Conservation (phyloP, 495 filamentous ascomycete genomes). For the Neurospora sp. region DNA sequence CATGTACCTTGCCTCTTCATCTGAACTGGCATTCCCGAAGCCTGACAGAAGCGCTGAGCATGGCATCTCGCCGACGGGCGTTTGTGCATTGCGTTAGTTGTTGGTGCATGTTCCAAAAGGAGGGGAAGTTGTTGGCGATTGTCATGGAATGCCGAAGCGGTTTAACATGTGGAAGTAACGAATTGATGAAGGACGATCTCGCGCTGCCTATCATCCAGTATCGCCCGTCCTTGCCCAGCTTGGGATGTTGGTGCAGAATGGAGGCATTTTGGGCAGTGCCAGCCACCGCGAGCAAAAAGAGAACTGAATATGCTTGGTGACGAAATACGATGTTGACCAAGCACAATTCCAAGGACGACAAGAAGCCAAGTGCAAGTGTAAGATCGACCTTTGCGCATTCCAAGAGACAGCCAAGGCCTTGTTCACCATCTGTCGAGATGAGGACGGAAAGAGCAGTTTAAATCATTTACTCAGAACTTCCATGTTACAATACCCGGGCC, state of each 20-base stretch:
- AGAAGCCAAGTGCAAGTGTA: background rate
- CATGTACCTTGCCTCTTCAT: background rate
- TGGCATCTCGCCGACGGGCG: background rate
- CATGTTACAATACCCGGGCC: background rate
- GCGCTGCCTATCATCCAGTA: background rate
- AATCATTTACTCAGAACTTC: background rate
- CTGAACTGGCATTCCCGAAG: background rate
- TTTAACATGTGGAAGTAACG: background rate
- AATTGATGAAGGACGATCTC: background rate
- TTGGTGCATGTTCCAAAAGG: no score
- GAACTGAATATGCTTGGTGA: background rate
- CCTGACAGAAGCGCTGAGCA: background rate
- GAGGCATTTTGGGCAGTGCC: background rate
- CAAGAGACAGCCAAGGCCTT: background rate
- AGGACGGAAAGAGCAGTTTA: background rate
- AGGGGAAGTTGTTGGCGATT: no score
- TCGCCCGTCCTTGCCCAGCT: background rate
- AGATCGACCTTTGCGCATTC: background rate
- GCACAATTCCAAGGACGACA: background rate
- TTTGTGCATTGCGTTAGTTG: background rate
- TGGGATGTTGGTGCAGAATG: background rate
- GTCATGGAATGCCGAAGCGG: no score
- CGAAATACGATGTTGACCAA: background rate
- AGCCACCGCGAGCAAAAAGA: background rate
- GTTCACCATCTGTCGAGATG: background rate